Evolutionary conservation across 2,329 filamentous ascomycete genomes (phyloP), one percentile per base, ranked within the genome.

Genomic region (Apiospora sp.): DNA sequence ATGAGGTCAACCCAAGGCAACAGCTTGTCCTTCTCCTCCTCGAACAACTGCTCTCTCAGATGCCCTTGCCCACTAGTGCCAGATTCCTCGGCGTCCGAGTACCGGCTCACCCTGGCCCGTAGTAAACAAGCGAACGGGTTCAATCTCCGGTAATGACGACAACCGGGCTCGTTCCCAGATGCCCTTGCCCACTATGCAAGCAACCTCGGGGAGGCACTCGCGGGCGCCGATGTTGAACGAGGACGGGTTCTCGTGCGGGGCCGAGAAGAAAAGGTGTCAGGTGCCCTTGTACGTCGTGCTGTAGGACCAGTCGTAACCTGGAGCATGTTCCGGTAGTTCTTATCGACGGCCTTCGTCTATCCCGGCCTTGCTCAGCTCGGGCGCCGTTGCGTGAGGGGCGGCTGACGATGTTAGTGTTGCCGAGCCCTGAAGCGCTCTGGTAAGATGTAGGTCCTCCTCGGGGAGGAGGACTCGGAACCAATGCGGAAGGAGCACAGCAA

Each of bases 381-480:
- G 91, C 91, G 4, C 93, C 94, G 81, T 94, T 93, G 74, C 92
- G 91, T 68, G 90, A 94, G 1, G 95, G 93, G 1, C 95, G 89
- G 1, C 89, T 86, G 4, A 98, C 94, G 74, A 98, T 96, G 81
- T 98, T 98, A 44, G 95, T 98, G 77, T 95, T 92, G 1, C 95
- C 95, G 71, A 97, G 89, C 34, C 84, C 85, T 41, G 83, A 94
- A 98, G 7, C 93, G 86, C 49, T 84, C 85, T 0, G 95, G 95
- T 70, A 98, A 85, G 30, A 88, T 84, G 6, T 30, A 87, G 82
- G 82, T 95, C 92, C 78, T 94, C 91, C 13, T 87, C 82, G 1
- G 92, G 80, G 76, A 86, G 88, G 6, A 86, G 87, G 1, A 89
- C 86, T 0, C 27, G 27, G 89, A 86, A 12, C 93, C 94, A 67